phyloP scores from a whole-genome alignment of 768 basidiomycete genomes.

The Ramaria rubella region DNA sequence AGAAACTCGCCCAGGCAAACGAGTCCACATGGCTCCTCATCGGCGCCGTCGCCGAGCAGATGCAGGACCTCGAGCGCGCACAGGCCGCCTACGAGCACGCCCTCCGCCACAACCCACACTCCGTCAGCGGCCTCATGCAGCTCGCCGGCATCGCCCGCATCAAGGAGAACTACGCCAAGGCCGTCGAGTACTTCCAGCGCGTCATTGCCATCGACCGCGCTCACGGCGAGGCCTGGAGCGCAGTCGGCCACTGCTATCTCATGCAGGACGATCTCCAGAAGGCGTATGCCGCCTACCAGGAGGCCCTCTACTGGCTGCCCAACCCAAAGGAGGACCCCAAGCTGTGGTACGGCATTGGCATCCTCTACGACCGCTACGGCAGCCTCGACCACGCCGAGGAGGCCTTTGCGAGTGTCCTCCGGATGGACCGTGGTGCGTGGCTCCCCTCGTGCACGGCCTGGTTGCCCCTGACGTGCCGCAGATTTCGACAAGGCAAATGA shows the following conservation, averaged over 20 bases:
- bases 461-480: slow-evolving; percentile 18
- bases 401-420: slow-evolving; percentile 90
- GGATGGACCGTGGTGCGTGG: slow-evolving; percentile 88
- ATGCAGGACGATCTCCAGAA: slow-evolving; percentile 99
- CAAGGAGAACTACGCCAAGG: slow-evolving; percentile 97
- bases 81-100: slow-evolving; percentile 92
- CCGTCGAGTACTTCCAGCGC: slow-evolving; percentile 94
- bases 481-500: slow-evolving; percentile 99
- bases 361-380: slow-evolving; percentile 97
- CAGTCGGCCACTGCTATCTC: slow-evolving; percentile 93
- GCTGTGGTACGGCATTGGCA: slow-evolving; percentile 99
- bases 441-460: slow-evolving; percentile 10
- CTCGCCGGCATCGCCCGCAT: slow-evolving; percentile 95
- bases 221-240: slow-evolving; percentile 98
- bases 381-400: slow-evolving; percentile 98
- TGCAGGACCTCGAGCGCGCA: slow-evolving; percentile 91
- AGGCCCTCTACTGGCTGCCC: slow-evolving; percentile 90
- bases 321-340: slow-evolving; percentile 99
- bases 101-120: slow-evolving; percentile 89
- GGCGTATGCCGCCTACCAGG: slow-evolving; percentile 97
- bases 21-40: slow-evolving; percentile 95
- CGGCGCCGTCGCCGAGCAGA: slow-evolving; percentile 91
- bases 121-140: slow-evolving; percentile 83
- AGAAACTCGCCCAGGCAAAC: slow-evolving; percentile 79
- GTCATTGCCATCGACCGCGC: slow-evolving; percentile 87